phyloP scores from a whole-genome alignment of 2,329 filamentous ascomycete genomes.

The Xylariaceae sp. region DNA sequence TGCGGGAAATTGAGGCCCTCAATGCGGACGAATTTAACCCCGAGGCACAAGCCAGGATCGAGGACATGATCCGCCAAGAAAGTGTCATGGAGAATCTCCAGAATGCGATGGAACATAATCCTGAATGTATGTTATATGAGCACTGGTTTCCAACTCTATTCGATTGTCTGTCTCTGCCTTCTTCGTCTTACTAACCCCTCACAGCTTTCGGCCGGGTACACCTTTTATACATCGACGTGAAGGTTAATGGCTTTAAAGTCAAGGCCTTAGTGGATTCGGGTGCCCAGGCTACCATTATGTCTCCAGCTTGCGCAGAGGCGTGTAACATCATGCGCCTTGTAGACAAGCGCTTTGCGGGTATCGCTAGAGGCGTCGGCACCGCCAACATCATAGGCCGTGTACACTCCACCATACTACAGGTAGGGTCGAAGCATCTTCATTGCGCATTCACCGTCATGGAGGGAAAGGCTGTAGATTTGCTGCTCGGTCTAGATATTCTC shows the following conservation, averaged over 20 bases:
- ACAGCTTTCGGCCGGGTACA: conserved; percentile 91
- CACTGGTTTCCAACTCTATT: not conserved
- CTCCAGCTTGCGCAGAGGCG: conserved; percentile 84
- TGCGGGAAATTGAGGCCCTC: conserved; percentile 81
- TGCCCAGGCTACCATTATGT: conserved; percentile 99
- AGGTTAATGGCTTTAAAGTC: conserved; percentile 89
- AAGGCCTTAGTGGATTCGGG: conserved; percentile 98
- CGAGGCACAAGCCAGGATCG: conserved; percentile 89
- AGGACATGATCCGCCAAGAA: conserved; percentile 96
- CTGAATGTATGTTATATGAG: conserved; percentile 75
- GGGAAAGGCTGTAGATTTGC: conserved; percentile 91
- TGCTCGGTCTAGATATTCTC: conserved; percentile 94
- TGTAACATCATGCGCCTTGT: conserved; percentile 97
- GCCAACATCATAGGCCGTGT: conserved; percentile 94
- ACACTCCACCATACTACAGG: conserved; percentile 92
- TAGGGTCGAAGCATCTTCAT: conserved; percentile 83
- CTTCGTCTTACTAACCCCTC: conserved; percentile 26
- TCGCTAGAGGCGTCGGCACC: conserved; percentile 92
- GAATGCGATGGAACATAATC: conserved; percentile 95
- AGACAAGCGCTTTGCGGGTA: conserved; percentile 88
- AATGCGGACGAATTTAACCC: conserved; percentile 95
- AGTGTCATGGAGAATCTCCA: conserved; percentile 94
- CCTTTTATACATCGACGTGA: conserved; percentile 94
- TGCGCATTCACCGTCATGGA: conserved; percentile 99
- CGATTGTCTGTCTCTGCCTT: conserved; percentile 20